These are phyloP conservation scores for Trametes coccinea DNA, from an alignment of 768 basidiomycete genomes.

Conservation along the genomic window DNA sequence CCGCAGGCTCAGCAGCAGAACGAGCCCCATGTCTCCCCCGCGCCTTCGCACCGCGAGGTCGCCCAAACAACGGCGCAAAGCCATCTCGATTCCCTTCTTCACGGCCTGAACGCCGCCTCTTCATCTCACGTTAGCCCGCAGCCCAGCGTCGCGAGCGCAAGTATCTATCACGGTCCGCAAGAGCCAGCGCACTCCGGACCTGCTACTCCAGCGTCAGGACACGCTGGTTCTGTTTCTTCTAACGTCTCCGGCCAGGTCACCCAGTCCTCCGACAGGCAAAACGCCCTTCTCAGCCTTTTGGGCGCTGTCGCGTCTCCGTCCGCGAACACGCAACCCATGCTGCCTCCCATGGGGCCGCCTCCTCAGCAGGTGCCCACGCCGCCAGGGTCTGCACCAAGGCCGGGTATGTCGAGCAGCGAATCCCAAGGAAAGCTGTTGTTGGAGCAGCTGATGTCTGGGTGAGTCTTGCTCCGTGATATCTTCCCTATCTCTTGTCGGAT, in stretches of 20 bases:
- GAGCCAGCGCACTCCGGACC: conserved; percentile 42
- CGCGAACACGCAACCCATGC: conserved; percentile 29
- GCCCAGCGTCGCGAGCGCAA: conserved; percentile 28
- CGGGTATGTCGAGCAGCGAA: conserved; percentile 57
- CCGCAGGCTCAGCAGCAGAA: conserved; percentile 23
- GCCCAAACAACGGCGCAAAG: conserved; percentile 50
- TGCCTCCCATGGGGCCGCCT: conserved; percentile 28
- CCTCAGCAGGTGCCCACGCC: conserved; percentile 72
- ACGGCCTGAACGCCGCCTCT: conserved; percentile 45
- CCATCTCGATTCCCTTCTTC: conserved; percentile 70
- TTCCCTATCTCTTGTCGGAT: conserved; percentile 2
- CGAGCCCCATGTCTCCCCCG: conserved; percentile 36
- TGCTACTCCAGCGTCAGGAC: conserved; percentile 42
- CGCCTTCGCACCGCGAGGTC: conserved; percentile 37
- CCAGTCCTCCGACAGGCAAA: conserved; percentile 65
- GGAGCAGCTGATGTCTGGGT: conserved; percentile 84
- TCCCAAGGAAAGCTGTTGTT: conserved; percentile 72
- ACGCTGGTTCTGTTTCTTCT: conserved; percentile 43
- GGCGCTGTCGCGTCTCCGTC: conserved; percentile 48
- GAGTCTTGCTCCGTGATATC: conserved; percentile 35
- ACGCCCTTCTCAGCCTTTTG: conserved; percentile 70
- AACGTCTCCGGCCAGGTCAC: conserved; percentile 38
- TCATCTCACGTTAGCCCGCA: conserved; percentile 41
- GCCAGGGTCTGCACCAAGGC: conserved; percentile 53
- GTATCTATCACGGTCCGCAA: conserved; percentile 30